Evolutionary conservation across 2,329 filamentous ascomycete genomes (phyloP), one percentile per base, ranked within the genome.

Genomic region (Cladosporium austrohemisphaericum): DNA sequence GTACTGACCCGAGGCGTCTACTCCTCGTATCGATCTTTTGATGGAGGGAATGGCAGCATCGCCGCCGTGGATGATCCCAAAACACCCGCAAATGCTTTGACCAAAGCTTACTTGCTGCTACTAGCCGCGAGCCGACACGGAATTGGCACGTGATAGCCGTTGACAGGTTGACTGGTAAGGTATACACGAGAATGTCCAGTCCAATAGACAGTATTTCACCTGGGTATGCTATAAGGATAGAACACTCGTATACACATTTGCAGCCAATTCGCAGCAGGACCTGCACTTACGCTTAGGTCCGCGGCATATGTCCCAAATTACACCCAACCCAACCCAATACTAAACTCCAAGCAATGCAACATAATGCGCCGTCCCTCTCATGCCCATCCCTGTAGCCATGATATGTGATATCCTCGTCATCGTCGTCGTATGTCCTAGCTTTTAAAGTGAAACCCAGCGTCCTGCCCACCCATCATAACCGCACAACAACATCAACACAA

Each of bases 401-500:
- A 25, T 16, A n/a, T n/a, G n/a, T n/a, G n/a, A n/a, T 16, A 33
- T 19, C 29, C 20, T 45, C 20, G n/a, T 25, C 14, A 11, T 20
- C 32, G 32, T 36, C 43, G 10, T 46, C 19, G 19, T 37, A 36
- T 36, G 16, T 5, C 2, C 8, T 2, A 9, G 11, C 29, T 13
- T 31, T 31, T 13, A 31, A 4, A 31, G 29, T n/a, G 5, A 31
- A 19, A 18, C 5, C 5, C 8, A 5, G 9, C 3, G 9, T 33
- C 41, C 4, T 22, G 16, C 13, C 9, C 16, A 37, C 4, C 20
- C n/a, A n/a, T 61, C 55, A 65, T 55, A 65, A 53, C 41, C 62
- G 57, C 46, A 97, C 82, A 60, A 91, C 84, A 23, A 97, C 80
- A 68, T 95, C 90, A 69, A 98, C 78, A 67, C 91, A 96, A 50